Base-by-base conservation (phyloP, 345 rosid species). In the Capsella bursapastoris region DNA sequence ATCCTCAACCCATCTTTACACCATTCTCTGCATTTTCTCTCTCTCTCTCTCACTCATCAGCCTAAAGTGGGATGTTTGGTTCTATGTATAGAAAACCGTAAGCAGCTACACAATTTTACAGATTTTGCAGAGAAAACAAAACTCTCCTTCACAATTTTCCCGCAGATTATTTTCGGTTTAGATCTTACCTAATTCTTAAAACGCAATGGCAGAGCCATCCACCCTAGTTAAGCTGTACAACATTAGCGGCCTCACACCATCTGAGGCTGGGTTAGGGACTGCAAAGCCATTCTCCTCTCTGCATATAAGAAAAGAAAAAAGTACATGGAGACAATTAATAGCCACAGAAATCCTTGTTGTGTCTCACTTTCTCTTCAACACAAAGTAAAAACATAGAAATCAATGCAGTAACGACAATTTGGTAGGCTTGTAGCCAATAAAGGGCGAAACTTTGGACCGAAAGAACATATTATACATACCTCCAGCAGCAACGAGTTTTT, bases 401-500 rank as follows among this genome's bases (percentile, higher is more conserved):
- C 3, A 55, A 12, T 5, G 34, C 4, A 41, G 50, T 18, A 18
- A 18, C 35, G 7, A 34, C 53, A 65, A 14, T 8, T 43, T 52
- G 11, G 34, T 15, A 3, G 15, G 0, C 49, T 60, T 28, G 14
- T 27, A 63, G 69, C 55, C 41, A 7, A 55, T 2, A 48, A 50
- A 68, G 15, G 62, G 9, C 51, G 0, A 18, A 13, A 51, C 47
- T 15, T 7, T 67, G 47, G 8, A 67, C 6, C 6, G 10, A 51
- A 0, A 75, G 64, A 62, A 53, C 60, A 18, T 34, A 67, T 25
- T 35, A 65, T 27, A 66, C 43, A 43, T 86, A 93, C 98, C 98
- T 82, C 98, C 98, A 29, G 98, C 91, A 13, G 92, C 90, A 60
- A 93, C 96, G 8, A 93, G 96, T 73, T 93, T 91, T 86, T 93